Percentiles rank a stretch among this genome's conserved stretches.
phyloP scores from a whole-genome alignment of 2,329 filamentous ascomycete genomes.

The Cordyceps cicadae region DNA sequence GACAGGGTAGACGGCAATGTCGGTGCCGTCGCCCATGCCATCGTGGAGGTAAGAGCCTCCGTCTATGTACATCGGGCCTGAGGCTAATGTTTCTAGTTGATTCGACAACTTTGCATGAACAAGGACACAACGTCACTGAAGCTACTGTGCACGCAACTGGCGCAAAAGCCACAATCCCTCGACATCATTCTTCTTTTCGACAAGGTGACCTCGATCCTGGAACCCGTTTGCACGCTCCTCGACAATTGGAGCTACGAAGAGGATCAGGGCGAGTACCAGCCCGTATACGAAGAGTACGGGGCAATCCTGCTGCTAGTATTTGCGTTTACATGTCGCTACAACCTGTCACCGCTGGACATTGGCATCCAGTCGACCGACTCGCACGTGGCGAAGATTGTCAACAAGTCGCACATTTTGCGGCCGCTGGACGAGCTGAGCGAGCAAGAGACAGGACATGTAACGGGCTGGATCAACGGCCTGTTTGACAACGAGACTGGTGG shows the following conservation, averaged over 20 bases:
- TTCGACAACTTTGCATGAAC: conserved; percentile 59
- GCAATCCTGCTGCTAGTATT: conserved; percentile 65
- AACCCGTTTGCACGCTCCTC: conserved; percentile 65
- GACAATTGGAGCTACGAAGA: conserved; percentile 77
- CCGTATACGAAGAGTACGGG: conserved; percentile 79
- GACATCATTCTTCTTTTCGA: conserved; percentile 72
- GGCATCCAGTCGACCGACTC: conserved; percentile 52
- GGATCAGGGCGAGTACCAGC: conserved; percentile 76
- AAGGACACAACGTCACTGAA: conserved; percentile 79
- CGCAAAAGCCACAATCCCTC: conserved; percentile 60
- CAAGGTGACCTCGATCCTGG: conserved; percentile 59
- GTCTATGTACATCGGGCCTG: neutral
- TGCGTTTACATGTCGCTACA: conserved; percentile 68
- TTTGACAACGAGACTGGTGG: conserved; percentile 67
- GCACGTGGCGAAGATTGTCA: conserved; percentile 60
- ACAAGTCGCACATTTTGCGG: conserved; percentile 48
- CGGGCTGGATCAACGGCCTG: conserved; percentile 68
- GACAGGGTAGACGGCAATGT: conserved; percentile 90
- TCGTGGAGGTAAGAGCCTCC: conserved; percentile 52
- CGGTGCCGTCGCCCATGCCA: conserved; percentile 71
- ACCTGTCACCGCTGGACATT: conserved; percentile 55
- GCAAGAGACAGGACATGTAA: conserved; percentile 57
- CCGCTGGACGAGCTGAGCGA: conserved; percentile 52
- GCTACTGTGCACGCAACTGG: conserved; percentile 62
- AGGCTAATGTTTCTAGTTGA: conserved; percentile 39